phyloP scores from a whole-genome alignment of 2,329 filamentous ascomycete species.

The Penicillium olsonii region DNA sequence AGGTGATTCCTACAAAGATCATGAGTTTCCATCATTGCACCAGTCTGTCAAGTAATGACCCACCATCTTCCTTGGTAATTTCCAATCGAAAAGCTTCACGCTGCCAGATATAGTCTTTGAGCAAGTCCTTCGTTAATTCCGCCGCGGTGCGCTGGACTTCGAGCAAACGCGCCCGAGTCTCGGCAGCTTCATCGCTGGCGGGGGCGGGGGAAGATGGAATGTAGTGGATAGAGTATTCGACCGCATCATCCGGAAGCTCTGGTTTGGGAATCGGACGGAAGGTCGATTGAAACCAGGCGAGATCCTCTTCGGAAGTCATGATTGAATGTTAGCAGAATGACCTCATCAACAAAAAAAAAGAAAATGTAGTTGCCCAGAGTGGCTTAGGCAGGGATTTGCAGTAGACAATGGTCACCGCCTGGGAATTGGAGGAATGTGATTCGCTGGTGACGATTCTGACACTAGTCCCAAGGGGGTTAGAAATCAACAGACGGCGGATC shows the following conservation, averaged over 20 bases:
- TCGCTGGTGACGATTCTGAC: slow-evolving; percentile 20
- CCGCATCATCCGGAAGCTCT: slow-evolving; percentile 74
- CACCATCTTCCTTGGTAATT: slow-evolving; percentile 61
- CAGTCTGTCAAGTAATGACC: slow-evolving; percentile 22
- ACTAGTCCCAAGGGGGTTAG: slow-evolving; percentile 39
- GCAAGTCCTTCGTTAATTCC: slow-evolving; percentile 62
- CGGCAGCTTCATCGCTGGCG: slow-evolving; percentile 55
- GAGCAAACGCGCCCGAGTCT: slow-evolving; percentile 63
- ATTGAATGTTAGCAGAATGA: slow-evolving; percentile 26
- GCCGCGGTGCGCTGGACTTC: slow-evolving; percentile 69
- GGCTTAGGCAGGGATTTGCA: slow-evolving; percentile 10
- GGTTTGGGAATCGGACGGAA: slow-evolving; percentile 66
- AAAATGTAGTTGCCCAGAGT: slow-evolving; percentile 21
- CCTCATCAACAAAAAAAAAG: slow-evolving; percentile 33
- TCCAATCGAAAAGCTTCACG: slow-evolving; percentile 76
- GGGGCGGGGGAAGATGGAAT: slow-evolving; percentile 58
- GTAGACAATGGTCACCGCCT: not conserved
- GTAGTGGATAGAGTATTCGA: slow-evolving; percentile 80
- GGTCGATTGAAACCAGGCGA: slow-evolving; percentile 67
- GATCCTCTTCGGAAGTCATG: slow-evolving; percentile 56
- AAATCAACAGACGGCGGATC: slow-evolving; percentile 41
- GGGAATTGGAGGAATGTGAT: not conserved
- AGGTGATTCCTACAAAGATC: slow-evolving; percentile 46
- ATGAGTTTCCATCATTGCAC: slow-evolving; percentile 2
- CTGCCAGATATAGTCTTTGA: slow-evolving; percentile 95